These are phyloP conservation scores for Botrytis pseudocinerea DNA, from an alignment of 2,329 filamentous ascomycete genomes.

Conservation along the genomic window DNA sequence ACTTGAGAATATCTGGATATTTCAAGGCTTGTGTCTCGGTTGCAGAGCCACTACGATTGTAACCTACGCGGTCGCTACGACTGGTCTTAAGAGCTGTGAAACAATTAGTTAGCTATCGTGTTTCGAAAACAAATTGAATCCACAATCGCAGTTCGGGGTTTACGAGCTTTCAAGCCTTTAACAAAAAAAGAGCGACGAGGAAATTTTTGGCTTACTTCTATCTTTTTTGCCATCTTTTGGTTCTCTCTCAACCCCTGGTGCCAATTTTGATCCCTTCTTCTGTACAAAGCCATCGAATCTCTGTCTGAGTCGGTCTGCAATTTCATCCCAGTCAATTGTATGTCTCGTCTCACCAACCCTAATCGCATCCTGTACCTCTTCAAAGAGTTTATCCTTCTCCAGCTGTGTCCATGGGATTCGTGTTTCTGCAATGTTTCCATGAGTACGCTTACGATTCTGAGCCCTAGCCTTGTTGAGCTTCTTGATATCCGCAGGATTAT, in stretches of 20 bases:
- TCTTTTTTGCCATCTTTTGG: neutral
- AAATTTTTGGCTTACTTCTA: neutral
- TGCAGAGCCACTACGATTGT: conserved; percentile 1
- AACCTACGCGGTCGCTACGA: neutral
- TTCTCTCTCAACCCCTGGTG: conserved; percentile 7
- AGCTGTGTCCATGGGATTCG: conserved; percentile 14
- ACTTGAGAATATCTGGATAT: conserved; percentile 6
- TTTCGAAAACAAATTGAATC: neutral
- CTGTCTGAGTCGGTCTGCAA: neutral
- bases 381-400: neutral
- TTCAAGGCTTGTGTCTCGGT: conserved; percentile 14
- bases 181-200: neutral
- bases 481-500: neutral
- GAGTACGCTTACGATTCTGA: conserved; percentile 1
- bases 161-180: rapidly evolving
- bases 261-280: conserved; percentile 6
- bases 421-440: conserved; percentile 9
- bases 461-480: conserved; percentile 5
- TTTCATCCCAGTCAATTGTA: conserved; percentile 6
- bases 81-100: conserved; percentile 5
- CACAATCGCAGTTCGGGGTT: neutral
- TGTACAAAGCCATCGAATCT: conserved; percentile 1
- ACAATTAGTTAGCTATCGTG: neutral
- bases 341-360: neutral
- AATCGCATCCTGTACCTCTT: conserved; percentile 12